Evolutionary conservation across 768 basidiomycete species (phyloP).

Genomic region (Boletales sp.): DNA sequence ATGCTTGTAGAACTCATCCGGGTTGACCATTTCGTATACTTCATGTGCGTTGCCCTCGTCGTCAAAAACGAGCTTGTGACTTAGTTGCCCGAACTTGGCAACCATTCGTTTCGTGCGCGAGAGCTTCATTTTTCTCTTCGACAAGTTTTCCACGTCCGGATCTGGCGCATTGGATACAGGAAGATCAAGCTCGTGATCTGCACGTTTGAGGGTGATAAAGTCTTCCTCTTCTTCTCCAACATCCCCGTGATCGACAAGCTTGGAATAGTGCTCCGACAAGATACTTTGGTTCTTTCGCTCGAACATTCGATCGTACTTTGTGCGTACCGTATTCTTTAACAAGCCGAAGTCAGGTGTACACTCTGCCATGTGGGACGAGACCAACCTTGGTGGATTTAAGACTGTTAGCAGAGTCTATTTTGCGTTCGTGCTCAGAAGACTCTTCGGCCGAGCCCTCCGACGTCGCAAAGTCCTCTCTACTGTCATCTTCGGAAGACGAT

Average conservation of each 20-base stretch:
- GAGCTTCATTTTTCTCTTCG: constrained; percentile 82
- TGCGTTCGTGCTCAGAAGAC: neutral
- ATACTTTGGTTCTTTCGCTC: constrained; percentile 93
- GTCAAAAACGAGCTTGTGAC: constrained; percentile 84
- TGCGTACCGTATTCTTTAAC: constrained; percentile 52
- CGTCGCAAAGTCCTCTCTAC: constrained; percentile 24
- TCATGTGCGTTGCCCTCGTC: constrained; percentile 80
- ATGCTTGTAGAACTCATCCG: constrained; percentile 67
- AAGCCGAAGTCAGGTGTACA: neutral
- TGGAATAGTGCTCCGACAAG: constrained; percentile 84
- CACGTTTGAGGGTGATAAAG: constrained; percentile 92
- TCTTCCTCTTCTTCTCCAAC: constrained; percentile 59
- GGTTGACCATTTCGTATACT: constrained; percentile 77
- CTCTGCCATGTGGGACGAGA: neutral
- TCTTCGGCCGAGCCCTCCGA: constrained; percentile 17
- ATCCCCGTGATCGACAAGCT: constrained; percentile 71
- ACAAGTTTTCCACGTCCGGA: constrained; percentile 51
- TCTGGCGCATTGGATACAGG: constrained; percentile 30
- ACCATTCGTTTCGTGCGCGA: constrained; percentile 71
- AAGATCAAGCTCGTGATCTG: constrained; percentile 79
- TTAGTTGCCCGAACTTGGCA: constrained; percentile 52
- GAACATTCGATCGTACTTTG: constrained; percentile 98
- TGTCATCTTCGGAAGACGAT: constrained; percentile 16
- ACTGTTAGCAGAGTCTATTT: neutral
- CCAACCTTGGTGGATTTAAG: constrained; percentile 41